Base-by-base conservation (phyloP, 192 early-diverging fungal genomes). In the Coemansia furcata region DNA sequence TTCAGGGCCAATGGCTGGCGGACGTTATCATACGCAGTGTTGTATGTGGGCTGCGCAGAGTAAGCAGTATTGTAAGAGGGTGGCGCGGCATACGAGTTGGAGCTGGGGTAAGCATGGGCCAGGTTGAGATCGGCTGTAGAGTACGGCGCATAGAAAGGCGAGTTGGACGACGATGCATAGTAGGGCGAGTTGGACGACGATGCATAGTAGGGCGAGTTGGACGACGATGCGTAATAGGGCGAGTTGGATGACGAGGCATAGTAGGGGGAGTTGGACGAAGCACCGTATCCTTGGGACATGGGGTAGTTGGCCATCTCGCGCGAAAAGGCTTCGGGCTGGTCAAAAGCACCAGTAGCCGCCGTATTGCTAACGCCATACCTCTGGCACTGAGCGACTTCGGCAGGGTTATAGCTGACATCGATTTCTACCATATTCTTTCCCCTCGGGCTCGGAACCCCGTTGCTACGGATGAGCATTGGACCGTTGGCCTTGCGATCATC, bases 301-400 rank as follows among this genome's bases (percentile, higher is more conserved):
- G 65, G 65, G 57, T 72, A 74, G 62, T 60, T 75, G 54, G 46
- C 50, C 4, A 72, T 61, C 29, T 83, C 80, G 60, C 39, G 76
- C 36, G 72, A 42, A 55, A 83, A 83, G 17, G 66, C 71, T 0
- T 61, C 63, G 1, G 80, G 72, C 43, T 71, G 57, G 29, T 77
- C 80, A 62, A 77, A 74, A 33, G 40, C 36, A n/a, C 37, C 58
- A 10, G 26, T 17, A n/a, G 57, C 23, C 23, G 23, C 23, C 23
- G 23, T 37, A 32, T 44, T 43, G 29, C 12, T 21, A 12, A 17
- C 57, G 12, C 50, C 38, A 14, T 66, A 74, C 39, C 72, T 64
- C 40, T 75, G 72, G 26, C 38, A 33, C 21, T 66, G 55, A 50
- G 68, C 59, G 1, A 66, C 11, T 15, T 69, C 69, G 5, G 63